Conservation (phyloP, 192 early-diverging fungal species). For the Entomortierella chlamydospora region DNA sequence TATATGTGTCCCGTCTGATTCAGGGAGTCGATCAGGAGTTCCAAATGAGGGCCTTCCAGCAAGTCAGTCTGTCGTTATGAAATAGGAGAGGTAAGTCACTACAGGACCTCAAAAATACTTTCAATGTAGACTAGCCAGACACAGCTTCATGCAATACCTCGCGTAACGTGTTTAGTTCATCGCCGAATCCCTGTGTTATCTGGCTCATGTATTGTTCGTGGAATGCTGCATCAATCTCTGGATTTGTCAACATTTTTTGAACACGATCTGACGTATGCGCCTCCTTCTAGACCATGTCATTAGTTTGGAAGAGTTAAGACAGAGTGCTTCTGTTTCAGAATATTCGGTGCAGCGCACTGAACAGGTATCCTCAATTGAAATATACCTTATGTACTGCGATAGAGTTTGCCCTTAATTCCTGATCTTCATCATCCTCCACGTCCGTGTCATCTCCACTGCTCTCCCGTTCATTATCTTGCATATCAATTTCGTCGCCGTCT, state of each 20-base stretch:
- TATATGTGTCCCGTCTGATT: constrained; percentile 53
- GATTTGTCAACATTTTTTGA: constrained; percentile 37
- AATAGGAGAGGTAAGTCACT: neutral
- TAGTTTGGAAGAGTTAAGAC: neutral
- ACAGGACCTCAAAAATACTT: neutral
- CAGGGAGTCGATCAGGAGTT: constrained; percentile 51
- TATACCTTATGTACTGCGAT: constrained; percentile 12
- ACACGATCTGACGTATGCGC: constrained; percentile 52
- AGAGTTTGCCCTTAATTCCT: constrained; percentile 28
- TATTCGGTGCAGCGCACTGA: no score
- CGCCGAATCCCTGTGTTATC: constrained; percentile 51
- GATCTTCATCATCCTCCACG: constrained; percentile 47
- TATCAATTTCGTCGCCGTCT: constrained; percentile 31
- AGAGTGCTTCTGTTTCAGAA: no score
- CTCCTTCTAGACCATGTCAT: constrained; percentile 19
- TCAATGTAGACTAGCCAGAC: neutral
- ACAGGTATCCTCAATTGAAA: neutral
- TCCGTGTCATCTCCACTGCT: constrained; percentile 34
- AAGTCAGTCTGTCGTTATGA: constrained; percentile 46
- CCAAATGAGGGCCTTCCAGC: constrained; percentile 35
- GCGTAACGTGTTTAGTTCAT: constrained; percentile 44
- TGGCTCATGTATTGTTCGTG: constrained; percentile 45
- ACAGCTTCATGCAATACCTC: constrained; percentile 20
- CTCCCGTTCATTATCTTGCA: constrained; percentile 36
- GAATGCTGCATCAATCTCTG: constrained; percentile 50